Base-by-base conservation (phyloP, 768 basidiomycete genomes). In the Ramaria rubella region DNA sequence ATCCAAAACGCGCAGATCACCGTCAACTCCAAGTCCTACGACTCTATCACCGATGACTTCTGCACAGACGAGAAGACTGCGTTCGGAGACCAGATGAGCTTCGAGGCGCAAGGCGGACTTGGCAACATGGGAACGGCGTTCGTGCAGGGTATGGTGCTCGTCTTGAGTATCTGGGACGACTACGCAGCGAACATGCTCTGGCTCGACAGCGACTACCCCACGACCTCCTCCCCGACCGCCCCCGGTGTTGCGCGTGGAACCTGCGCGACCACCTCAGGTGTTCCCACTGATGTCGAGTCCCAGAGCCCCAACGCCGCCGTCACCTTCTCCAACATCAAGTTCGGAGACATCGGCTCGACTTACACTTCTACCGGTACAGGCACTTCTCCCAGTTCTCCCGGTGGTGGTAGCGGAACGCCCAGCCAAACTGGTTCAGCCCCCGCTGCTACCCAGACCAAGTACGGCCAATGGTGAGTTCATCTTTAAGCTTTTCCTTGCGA, bases 131-230 rank as follows among this genome's bases (percentile, higher is more conserved):
- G 68, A 54, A 56, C 63, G 49, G 64, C 76, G 8, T 65, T 78
- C 60, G 62, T 59, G 38, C 63, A 65, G 44, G 78, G 78, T 43
- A 73, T 78, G 71, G 79, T 78, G 30, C 68, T 80, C 59, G 77
- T 77, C 56, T 66, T 81, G 63, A 70, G 68, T 46, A 57, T 81
- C 59, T 80, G 80, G 80, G 79, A 81, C 64, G 80, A 81, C 69
- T 72, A 81, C 63, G 70, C 69, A 30, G 79, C 68, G 57, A 69
- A 74, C 68, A 81, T 82, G 80, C 73, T 79, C 62, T 82, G 80
- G 75, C 77, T 81, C 67, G 79, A 81, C 72, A 68, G 69, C 63
- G 70, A 68, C 72, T 80, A 77, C 72, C 81, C 75, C 51, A 61
- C 62, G 38, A 63, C 62, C 55, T 60, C 59, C 11, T 66, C 65